phyloP scores from a whole-genome alignment of 768 basidiomycete species.

The Pleurotus giganteus region DNA sequence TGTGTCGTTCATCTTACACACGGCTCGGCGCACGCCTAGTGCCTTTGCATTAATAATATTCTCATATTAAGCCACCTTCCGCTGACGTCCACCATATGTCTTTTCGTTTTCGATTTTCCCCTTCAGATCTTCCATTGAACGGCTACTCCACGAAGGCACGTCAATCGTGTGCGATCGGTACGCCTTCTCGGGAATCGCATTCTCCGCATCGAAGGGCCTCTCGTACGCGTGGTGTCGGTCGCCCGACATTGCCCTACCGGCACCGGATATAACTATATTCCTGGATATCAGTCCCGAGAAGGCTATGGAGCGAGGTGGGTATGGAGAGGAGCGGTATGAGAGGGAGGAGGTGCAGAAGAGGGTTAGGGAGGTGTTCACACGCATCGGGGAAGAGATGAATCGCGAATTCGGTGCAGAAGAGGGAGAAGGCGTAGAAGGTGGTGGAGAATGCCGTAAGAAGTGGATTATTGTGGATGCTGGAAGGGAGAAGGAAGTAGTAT shows the following conservation, averaged over 20 bases:
- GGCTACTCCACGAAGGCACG: conserved; percentile 58
- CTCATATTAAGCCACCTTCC: too few relatives aligned
- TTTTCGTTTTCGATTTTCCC: background rate
- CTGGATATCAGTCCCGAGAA: conserved; percentile 75
- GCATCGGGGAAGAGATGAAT: conserved; percentile 52
- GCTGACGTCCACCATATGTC: background rate
- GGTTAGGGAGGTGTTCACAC: conserved; percentile 59
- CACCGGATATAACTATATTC: conserved; percentile 87
- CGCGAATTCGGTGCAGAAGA: too few relatives aligned
- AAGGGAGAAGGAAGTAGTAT: conserved; percentile 44
- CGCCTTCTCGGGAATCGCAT: conserved; percentile 95
- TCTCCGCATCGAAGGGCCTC: conserved; percentile 69
- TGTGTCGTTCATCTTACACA: too few relatives aligned
- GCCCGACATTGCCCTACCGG: conserved; percentile 85
- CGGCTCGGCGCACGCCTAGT: too few relatives aligned
- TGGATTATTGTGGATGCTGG: conserved; percentile 68
- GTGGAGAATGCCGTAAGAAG: conserved; percentile 14
- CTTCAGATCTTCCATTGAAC: conserved; percentile 57
- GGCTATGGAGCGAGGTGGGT: conserved; percentile 71
- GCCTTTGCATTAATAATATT: too few relatives aligned
- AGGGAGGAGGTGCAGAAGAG: conserved; percentile 68
- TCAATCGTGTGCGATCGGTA: conserved; percentile 90
- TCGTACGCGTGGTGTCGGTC: conserved; percentile 81
- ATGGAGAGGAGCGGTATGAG: conserved; percentile 88
- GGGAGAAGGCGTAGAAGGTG: conserved; percentile 14